Evolutionary conservation across 306 rosid genomes (phyloP).

Genomic region (Vicia sativa): DNA sequence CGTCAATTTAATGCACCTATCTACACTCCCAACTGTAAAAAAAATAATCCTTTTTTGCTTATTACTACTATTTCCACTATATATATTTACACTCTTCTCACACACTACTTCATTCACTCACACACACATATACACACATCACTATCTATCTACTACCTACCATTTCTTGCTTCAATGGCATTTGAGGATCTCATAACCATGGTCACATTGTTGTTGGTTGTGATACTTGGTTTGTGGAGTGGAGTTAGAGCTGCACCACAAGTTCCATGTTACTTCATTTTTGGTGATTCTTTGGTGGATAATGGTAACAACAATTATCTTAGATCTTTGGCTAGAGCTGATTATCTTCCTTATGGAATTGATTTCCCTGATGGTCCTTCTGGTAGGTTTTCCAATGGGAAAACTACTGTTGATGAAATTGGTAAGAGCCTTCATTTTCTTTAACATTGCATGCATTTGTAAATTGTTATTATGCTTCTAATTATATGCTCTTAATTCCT

Average conservation of each 20-base stretch:
- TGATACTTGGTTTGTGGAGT: constrained; percentile 44
- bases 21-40: constrained; percentile 59
- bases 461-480: too few relatives aligned
- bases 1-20: constrained; percentile 76
- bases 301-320: constrained; percentile 66
- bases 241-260: constrained; percentile 57
- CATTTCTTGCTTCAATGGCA: constrained; percentile 43
- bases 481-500: neutral
- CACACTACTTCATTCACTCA: neutral
- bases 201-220: constrained; percentile 14
- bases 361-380: constrained; percentile 60
- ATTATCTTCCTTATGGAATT: constrained; percentile 66
- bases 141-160: neutral
- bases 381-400: constrained; percentile 66
- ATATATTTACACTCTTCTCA: constrained; percentile 26
- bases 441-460: constrained; percentile 16
- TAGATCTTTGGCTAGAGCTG: constrained; percentile 50
- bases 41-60: neutral
- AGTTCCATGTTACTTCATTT: constrained; percentile 56
- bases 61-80: neutral
- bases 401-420: constrained; percentile 56
- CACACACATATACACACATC: neutral
- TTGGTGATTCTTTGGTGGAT: constrained; percentile 75
- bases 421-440: constrained; percentile 46
- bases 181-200: constrained; percentile 21